These are phyloP conservation scores for Cyclospora cayetanensis DNA, from an alignment of 169 alveolate species.

Conservation along the genomic window DNA sequence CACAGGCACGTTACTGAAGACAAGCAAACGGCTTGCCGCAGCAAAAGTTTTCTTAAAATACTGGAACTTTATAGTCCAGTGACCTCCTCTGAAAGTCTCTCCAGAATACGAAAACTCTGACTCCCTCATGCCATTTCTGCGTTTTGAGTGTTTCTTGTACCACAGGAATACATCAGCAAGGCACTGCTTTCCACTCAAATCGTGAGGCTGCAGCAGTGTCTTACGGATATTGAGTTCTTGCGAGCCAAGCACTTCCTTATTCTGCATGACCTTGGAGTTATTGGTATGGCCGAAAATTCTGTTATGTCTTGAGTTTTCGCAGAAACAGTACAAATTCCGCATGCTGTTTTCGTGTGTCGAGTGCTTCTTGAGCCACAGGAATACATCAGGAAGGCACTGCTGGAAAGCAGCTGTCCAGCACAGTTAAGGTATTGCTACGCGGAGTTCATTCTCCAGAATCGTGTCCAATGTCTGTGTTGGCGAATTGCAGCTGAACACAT, in stretches of 20 bases:
- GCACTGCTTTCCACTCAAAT: constrained; percentile 59
- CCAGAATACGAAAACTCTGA: too few species aligned
- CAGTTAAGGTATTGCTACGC: too few species aligned
- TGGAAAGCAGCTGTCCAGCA: too few species aligned
- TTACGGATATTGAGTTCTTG: constrained; percentile 50
- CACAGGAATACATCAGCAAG: constrained; percentile 60
- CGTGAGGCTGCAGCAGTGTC: constrained; percentile 58
- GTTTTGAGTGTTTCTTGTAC: background rate
- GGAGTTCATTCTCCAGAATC: too few species aligned
- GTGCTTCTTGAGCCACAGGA: too few species aligned
- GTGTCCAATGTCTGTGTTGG: background rate
- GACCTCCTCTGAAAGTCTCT: too few species aligned
- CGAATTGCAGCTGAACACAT: constrained; percentile 43
- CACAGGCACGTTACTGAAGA: constrained; percentile 63
- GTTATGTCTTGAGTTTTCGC: background rate
- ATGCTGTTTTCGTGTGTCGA: too few species aligned
- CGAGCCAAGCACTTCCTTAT: constrained; percentile 48
- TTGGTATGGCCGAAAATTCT: background rate
- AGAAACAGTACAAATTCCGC: too few species aligned
- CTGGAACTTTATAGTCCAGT: too few species aligned
- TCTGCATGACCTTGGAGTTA: constrained; percentile 56
- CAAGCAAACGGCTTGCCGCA: too few species aligned
- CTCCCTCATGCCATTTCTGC: background rate
- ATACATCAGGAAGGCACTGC: too few species aligned
- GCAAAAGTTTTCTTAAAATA: too few species aligned